Evolutionary conservation across 2,329 filamentous ascomycete species (phyloP), one percentile per base, ranked within the genome.

Genomic region (Xenosphaeropsis pyriputrescens): DNA sequence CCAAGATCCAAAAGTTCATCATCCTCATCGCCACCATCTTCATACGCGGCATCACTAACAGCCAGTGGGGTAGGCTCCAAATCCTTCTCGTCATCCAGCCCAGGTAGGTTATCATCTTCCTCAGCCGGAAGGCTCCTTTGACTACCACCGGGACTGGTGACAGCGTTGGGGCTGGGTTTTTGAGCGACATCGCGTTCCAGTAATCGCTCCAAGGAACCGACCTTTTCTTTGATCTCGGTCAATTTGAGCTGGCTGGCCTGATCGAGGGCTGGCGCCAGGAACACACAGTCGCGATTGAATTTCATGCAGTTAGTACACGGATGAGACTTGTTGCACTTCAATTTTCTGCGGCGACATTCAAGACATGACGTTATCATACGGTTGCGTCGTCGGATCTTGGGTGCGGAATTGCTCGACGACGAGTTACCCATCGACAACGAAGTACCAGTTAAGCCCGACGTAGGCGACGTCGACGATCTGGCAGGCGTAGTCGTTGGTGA

Each of bases 151-250:
- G 17, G 18, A 38, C 15, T 13, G 35, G 18, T n/a, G 18, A 14
- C 18, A 12, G 17, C 41, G 42, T 32, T 49, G 14, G 41, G 19
- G 42, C 32, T 49, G 13, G 41, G 18, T n/a, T 59, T 63, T 39
- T 67, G 66, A 13, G 72, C 74, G 19, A 81, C 70, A 53, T 83
- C 77, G 32, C 75, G 63, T 55, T 85, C 81, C 5, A 85, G 63
- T 39, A 76, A 71, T 38, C 74, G 66, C 57, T 85, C 81, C 14
- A 85, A 59, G 7, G 71, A 73, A 18, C 79, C 79, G 57, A 85
- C 81, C 56, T 79, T 79, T 55, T 86, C 81, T 58, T 86, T 86
- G 54, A 86, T 78, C 50, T 85, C 77, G 4, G 77, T 79, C 38
- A 86, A 64, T 47, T 76, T 77, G 47, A 77, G 65, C 55, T 83